Percentiles rank a stretch among this genome's conserved stretches.
These are phyloP conservation scores for Dendrobium chrysotoxum DNA, from an alignment of 106 monocot species.

Conservation along the genomic window DNA sequence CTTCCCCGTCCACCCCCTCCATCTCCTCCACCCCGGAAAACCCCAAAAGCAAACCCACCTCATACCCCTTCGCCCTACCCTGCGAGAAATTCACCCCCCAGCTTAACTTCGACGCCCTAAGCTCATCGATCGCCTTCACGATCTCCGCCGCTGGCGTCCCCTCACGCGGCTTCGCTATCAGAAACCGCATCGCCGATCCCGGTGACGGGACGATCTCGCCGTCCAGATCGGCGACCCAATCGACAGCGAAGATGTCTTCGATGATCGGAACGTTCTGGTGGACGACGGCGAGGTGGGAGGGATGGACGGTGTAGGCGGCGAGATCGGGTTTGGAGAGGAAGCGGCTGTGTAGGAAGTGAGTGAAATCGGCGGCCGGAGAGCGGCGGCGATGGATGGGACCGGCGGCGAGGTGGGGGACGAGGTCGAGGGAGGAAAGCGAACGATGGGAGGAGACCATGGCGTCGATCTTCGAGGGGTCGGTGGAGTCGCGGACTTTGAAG, in stretches of 20 bases:
- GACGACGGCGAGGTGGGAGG: slow-evolving; percentile 50
- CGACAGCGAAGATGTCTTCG: slow-evolving; percentile 62
- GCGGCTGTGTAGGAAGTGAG: slow-evolving; percentile 73
- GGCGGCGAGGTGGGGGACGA: slow-evolving; percentile 44
- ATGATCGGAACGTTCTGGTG: slow-evolving; percentile 38
- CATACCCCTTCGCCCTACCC: slow-evolving; percentile 66
- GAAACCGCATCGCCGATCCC: slow-evolving; percentile 43
- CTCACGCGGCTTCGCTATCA: slow-evolving; percentile 53
- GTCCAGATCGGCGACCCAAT: slow-evolving; percentile 46
- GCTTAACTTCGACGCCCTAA: slow-evolving; percentile 24
- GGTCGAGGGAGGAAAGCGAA: slow-evolving; percentile 39
- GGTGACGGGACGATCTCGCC: slow-evolving; percentile 1
- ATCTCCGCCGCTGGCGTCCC: slow-evolving; percentile 15
- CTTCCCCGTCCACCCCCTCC: slow-evolving; percentile 26
- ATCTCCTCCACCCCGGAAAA: slow-evolving; percentile 46
- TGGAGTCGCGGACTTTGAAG: slow-evolving; percentile 43
- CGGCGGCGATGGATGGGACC: slow-evolving; percentile 53
- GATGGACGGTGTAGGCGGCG: slow-evolving; percentile 44
- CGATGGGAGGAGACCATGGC: slow-evolving; percentile 52
- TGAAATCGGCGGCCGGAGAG: slow-evolving; percentile 24
- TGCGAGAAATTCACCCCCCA: slow-evolving; percentile 77
- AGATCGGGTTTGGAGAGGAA: slow-evolving; percentile 55
- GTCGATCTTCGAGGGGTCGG: slow-evolving; percentile 31
- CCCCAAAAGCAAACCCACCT: slow-evolving; percentile 40
- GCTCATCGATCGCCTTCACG: slow-evolving; percentile 7